Base-by-base conservation (phyloP, 805 yeast genomes). In the Jamesozyma hellenica region DNA sequence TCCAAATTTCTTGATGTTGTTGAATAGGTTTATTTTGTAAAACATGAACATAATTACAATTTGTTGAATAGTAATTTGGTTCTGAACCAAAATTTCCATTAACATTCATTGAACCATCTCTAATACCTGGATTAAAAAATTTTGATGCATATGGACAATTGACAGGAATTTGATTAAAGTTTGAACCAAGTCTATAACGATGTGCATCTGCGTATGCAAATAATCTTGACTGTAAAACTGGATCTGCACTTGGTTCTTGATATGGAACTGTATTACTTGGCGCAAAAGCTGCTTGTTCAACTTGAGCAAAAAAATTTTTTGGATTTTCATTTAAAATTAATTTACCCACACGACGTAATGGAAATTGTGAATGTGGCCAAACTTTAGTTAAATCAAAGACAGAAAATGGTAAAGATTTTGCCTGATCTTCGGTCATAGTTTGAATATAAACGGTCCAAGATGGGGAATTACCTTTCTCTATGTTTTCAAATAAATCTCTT, bases 301-400 rank as follows among this genome's bases (percentile, higher is more conserved):
- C 73, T 60, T 83, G 94, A 36, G 94, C 94, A 60, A 84, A 85
- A 65, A 78, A 86, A 64, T 85, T 85, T 63, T 74, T 67, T 44
- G 95, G 92, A 65, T 85, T 85, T 64, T 82, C 84, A 63, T 85
- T 81, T 60, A 85, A 64, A 1, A 75, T 77, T 48, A 85, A 67
- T 60, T 77, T 79, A 60, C 95, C 96, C 58, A 86, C 79, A 61
- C 78, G 77, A 63, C 95, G 76, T 66, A 86, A 64, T 56, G 96
- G 95, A 71, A 77, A 86, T 42, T 85, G 79, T 51, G 66, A 67
- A 58, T 86, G 94, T 28, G 95, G 86, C 96, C 96, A 86, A 41
- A 83, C 82, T 68, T 87, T 87, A 47, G 96, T 86, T 61, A 86
- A 71, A 64, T 86, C 96, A 58, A 83, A 85, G 34, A 87, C 88